These are phyloP conservation scores for Trichophaea hybrida DNA, from an alignment of 2,329 filamentous ascomycete genomes.

Conservation along the genomic window DNA sequence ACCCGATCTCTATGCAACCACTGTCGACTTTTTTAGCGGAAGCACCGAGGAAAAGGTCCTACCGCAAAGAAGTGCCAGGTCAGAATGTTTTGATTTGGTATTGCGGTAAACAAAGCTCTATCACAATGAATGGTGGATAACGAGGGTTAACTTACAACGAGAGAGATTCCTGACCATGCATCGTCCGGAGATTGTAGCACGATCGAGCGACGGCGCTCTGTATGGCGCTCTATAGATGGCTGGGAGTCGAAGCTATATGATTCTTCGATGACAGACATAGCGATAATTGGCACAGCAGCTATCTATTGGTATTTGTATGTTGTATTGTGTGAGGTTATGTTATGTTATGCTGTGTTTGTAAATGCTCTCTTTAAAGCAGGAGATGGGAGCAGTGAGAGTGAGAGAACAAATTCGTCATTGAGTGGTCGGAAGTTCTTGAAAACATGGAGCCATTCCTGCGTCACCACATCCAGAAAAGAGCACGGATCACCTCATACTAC, in stretches of 20 bases:
- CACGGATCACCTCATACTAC: no score
- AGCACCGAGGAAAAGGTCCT: constrained; percentile 50
- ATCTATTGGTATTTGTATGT: background rate
- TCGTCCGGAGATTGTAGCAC: background rate
- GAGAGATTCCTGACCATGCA: constrained; percentile 32
- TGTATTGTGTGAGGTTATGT: no score
- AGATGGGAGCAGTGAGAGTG: no score
- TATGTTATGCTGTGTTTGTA: no score
- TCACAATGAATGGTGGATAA: background rate
- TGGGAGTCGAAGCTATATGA: constrained; percentile 11
- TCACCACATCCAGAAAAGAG: no score
- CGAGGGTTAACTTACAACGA: constrained; percentile 33
- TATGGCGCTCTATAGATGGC: constrained; percentile 12
- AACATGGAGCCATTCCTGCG: no score
- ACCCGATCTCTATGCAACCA: constrained; percentile 43
- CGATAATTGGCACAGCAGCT: no score
- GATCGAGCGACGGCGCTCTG: constrained; percentile 17
- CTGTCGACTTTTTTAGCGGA: constrained; percentile 41
- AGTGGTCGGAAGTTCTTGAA: no score
- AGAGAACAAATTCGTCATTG: no score
- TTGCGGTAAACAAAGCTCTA: background rate
- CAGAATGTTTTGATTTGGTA: background rate
- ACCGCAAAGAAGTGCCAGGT: background rate
- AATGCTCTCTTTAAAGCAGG: no score
- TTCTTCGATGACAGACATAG: background rate